phyloP scores from a whole-genome alignment of 345 rosid genomes.

The Populus tremula region DNA sequence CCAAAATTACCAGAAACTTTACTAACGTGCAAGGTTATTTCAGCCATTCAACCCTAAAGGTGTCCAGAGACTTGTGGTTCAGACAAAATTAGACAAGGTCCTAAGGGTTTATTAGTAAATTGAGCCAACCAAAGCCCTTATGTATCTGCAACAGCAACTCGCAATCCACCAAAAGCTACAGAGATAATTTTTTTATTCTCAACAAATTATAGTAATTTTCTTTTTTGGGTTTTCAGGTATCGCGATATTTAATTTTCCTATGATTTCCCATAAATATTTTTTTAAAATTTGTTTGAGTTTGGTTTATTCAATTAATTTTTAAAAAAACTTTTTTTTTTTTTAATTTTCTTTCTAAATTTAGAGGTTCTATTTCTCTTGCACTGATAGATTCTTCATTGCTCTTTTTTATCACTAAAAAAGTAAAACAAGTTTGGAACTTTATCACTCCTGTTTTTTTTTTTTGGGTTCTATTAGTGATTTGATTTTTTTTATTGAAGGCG shows the following conservation, averaged over 20 bases:
- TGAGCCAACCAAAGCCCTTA: neutral
- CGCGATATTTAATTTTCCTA: slow-evolving; percentile 7
- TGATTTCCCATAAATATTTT: neutral
- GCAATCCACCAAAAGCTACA: slow-evolving; percentile 19
- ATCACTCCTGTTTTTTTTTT: neutral
- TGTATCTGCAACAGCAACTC: slow-evolving; percentile 16
- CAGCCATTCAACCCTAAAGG: neutral
- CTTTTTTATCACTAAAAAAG: neutral
- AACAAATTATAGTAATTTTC: neutral
- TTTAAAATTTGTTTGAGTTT: neutral
- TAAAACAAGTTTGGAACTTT: neutral
- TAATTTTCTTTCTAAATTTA: neutral
- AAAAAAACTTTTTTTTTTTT: neutral
- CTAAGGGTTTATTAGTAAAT: slow-evolving; percentile 11
- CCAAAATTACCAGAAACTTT: neutral
- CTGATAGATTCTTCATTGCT: neutral
- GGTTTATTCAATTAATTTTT: neutral
- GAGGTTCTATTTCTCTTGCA: neutral
- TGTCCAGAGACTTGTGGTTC: neutral
- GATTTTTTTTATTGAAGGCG: neutral
- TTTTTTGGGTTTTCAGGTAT: slow-evolving; percentile 12
- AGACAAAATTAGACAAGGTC: neutral
- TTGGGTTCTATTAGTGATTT: slow-evolving; percentile 4
- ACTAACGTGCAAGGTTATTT: neutral
- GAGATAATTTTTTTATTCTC: neutral